phyloP scores from a whole-genome alignment of 2,329 filamentous ascomycete genomes.

The Aspergillus fumigatiaffinis region DNA sequence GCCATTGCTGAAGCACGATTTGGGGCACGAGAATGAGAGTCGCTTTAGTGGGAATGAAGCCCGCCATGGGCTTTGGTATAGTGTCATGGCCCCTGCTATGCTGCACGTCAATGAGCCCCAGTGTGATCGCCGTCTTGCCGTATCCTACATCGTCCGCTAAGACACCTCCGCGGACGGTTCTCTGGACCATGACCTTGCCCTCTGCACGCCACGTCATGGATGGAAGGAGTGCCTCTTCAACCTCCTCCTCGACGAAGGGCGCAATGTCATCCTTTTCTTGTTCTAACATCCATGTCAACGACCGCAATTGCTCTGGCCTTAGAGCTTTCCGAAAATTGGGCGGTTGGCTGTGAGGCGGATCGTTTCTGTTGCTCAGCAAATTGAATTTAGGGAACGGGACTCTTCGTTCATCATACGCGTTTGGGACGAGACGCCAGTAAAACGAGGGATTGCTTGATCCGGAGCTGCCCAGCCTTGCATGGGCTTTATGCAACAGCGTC shows the following conservation, averaged over 20 bases:
- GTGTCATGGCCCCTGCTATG: conserved; percentile 24
- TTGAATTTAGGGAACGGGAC: conserved; percentile 37
- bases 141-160: conserved; percentile 63
- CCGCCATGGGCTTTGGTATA: conserved; percentile 6
- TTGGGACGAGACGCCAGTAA: conserved; percentile 47
- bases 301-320: conserved; percentile 51
- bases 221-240: conserved; percentile 52
- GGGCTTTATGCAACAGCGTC: conserved; percentile 35
- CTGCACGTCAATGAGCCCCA: conserved; percentile 53
- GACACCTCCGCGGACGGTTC: conserved; percentile 53
- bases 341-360: conserved; percentile 30
- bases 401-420: conserved; percentile 37
- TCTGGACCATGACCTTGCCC: conserved; percentile 36
- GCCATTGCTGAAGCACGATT: conserved; percentile 58
- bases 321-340: conserved; percentile 38
- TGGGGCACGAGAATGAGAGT: conserved; percentile 58
- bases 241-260: conserved; percentile 51
- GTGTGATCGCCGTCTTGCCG: conserved; percentile 61
- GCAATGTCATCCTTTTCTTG: conserved; percentile 46
- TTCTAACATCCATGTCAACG: conserved; percentile 56
- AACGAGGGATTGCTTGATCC: conserved; percentile 20
- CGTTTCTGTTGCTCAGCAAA: conserved; percentile 42
- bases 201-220: conserved; percentile 56
- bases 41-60: conserved; percentile 47
- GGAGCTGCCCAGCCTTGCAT: conserved; percentile 21